Conservation (phyloP, 2,329 filamentous ascomycete genomes). For the Hansfordia pulvinata region DNA sequence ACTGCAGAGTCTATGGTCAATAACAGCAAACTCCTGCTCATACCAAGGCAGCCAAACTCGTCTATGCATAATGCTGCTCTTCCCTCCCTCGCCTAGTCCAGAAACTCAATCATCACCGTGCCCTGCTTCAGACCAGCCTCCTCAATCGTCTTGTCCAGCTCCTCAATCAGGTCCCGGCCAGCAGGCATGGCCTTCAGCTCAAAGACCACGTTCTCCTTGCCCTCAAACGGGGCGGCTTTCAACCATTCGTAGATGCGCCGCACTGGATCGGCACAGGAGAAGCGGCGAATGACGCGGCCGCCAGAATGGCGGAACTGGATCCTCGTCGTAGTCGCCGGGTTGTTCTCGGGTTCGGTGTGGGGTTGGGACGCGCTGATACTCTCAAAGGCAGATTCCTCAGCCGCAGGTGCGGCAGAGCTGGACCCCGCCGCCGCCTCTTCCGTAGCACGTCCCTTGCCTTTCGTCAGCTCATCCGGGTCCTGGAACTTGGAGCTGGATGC, state of each 20-base stretch:
- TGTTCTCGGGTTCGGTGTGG: constrained; percentile 64
- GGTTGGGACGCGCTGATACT: constrained; percentile 58
- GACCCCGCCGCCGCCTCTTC: constrained; percentile 21
- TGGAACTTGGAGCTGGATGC: constrained; percentile 39
- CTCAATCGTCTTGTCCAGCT: constrained; percentile 59
- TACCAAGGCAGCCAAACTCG: neutral
- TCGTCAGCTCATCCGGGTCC: constrained; percentile 83
- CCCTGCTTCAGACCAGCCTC: constrained; percentile 82
- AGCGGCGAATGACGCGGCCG: constrained; percentile 78
- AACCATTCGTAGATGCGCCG: constrained; percentile 90
- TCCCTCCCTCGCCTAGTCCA: constrained; percentile 26
- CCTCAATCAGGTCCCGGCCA: constrained; percentile 70
- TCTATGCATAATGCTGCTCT: neutral
- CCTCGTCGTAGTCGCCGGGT: constrained; percentile 62
- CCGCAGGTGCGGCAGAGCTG: constrained; percentile 5
- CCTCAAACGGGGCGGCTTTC: constrained; percentile 74
- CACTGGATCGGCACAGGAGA: constrained; percentile 63
- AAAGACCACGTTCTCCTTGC: constrained; percentile 65
- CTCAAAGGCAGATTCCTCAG: constrained; percentile 40
- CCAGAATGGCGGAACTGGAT: constrained; percentile 86
- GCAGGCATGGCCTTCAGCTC: constrained; percentile 71
- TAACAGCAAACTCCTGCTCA: neutral
- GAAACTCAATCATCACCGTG: constrained; percentile 89
- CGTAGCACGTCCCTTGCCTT: constrained; percentile 41
- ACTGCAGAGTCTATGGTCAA: neutral